Conservation (phyloP, 2,329 filamentous ascomycete genomes). For the Colletotrichum limetticola region DNA sequence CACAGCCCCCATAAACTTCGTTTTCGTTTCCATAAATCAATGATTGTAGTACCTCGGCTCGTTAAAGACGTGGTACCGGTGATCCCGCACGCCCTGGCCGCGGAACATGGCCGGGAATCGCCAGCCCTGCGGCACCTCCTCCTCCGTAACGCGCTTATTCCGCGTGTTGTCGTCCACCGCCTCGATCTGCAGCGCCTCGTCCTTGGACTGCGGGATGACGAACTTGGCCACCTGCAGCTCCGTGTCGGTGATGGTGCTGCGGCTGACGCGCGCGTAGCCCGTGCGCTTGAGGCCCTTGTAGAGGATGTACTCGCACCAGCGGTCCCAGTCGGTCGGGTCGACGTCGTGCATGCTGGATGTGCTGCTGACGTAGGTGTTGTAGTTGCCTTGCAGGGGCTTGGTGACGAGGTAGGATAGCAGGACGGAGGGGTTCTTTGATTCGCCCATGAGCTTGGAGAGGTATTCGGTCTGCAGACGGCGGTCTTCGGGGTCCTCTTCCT, state of each 20-base stretch:
- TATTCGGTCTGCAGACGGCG: constrained; percentile 88
- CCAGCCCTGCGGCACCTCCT: constrained; percentile 79
- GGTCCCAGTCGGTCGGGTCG: constrained; percentile 91
- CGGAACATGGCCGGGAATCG: constrained; percentile 88
- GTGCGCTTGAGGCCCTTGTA: constrained; percentile 89
- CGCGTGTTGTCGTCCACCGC: constrained; percentile 63
- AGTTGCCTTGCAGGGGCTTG: constrained; percentile 90
- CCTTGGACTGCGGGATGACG: constrained; percentile 77
- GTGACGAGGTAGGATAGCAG: constrained; percentile 93
- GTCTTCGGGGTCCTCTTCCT: constrained; percentile 96
- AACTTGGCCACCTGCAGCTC: constrained; percentile 98
- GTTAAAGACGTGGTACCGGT: constrained; percentile 94
- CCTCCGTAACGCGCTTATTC: constrained; percentile 71
- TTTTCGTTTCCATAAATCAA: constrained; percentile 35
- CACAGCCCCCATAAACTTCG: not conserved
- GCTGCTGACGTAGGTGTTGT: constrained; percentile 93
- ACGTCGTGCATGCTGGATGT: constrained; percentile 94
- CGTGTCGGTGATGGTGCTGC: constrained; percentile 94
- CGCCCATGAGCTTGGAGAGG: constrained; percentile 87
- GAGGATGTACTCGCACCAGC: constrained; percentile 99
- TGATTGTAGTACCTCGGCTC: constrained; percentile 80
- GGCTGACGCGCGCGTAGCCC: constrained; percentile 89
- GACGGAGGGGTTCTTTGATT: constrained; percentile 81
- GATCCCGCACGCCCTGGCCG: constrained; percentile 87
- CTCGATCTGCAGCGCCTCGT: constrained; percentile 60